Base-by-base conservation (phyloP, 2,329 filamentous ascomycete species). In the Magnaporthiopsis poae region DNA sequence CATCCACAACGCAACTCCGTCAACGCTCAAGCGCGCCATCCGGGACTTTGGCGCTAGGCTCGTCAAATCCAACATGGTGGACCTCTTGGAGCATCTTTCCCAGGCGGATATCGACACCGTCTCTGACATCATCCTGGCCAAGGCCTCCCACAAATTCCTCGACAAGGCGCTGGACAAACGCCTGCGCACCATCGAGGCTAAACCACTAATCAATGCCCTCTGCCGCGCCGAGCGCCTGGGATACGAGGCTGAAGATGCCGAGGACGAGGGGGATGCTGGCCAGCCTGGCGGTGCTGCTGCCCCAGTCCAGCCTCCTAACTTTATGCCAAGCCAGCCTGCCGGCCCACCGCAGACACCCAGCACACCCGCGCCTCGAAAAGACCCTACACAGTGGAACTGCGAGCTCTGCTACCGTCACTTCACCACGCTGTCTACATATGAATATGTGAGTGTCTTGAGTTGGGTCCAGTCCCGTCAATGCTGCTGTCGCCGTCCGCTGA, bases 211-310 rank as follows among this genome's bases (percentile, higher is more conserved):
- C 65, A 86, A 86, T 67, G 82, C 83, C 18, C 77, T 87, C 27
- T 84, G 84, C 1, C 77, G 80, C 52, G 83, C 84, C 1, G 82
- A 85, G 70, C 82, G 85, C 2, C 78, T 87, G 0, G 85, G 85
- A 2, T 87, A 86, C 66, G 80, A 85, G 64, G 75, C 77, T 0
- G 74, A 76, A 39, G 84, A 86, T 66, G 75, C 84, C 15, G 78
- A 81, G 39, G 79, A 82, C 25, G 64, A 75, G 69, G 59, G 73
- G 35, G 33, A 68, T 70, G 11, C 68, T 70, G 62, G 69, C 56
- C 70, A 63, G 67, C 29, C 36, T 29, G 63, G 31, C 5, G n/a
- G 11, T n/a, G 27, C 25, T 12, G n/a, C 13, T 33, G 27, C 36
- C 52, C 21, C 63, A 15, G 63, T 13, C 1, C 46, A 25, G 15